Base-by-base conservation (phyloP, 2,329 filamentous ascomycete genomes). In the Ascochyta viciae-villosae region DNA sequence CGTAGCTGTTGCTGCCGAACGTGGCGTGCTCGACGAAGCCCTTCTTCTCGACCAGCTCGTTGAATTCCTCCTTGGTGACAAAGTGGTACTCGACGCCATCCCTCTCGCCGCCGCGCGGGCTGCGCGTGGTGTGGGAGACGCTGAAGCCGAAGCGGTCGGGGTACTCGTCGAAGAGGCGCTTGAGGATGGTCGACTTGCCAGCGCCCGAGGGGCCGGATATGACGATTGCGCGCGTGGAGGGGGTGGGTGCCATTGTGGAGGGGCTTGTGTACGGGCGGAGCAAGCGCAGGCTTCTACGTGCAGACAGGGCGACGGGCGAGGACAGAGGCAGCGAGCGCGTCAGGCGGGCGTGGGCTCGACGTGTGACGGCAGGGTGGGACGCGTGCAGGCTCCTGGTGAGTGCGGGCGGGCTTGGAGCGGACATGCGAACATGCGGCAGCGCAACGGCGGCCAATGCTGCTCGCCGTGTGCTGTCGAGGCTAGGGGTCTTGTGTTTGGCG, bases 1-100 rank as follows among this genome's bases (percentile, higher is more conserved):
- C 93, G 78, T 97, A 97, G 71, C 86, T 81, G 78, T 97, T 96
- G 50, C 87, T 88, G 37, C 92, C 88, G 75, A 96, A 97, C 74
- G 89, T 81, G 50, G 93, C 93, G 80, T 90, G 86, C 82, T 97
- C 93, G 60, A 96, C 88, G 76, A 97, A 96, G 10, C 87, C 89
- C 52, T 84, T 79, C 22, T 79, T 66, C 0, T 80, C 80, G 1
- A 90, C 71, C 27, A 89, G 61, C n/a, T 81, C 74, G 37, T 74
- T 68, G 61, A 89, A 76, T 12, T 77, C 76, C 42, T 83, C 78
- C 13, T 69, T 70, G 5, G 77, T 80, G 64, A 91, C 77, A 64
- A 90, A 90, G 67, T 89, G 86, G 82, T 97, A 97, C 77, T 96
- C 87, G 38, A 86, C 82, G 70, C 90, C 92, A 72, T 94, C 76